phyloP scores from a whole-genome alignment of 139 green algal species.

The Asterochloris sp. region DNA sequence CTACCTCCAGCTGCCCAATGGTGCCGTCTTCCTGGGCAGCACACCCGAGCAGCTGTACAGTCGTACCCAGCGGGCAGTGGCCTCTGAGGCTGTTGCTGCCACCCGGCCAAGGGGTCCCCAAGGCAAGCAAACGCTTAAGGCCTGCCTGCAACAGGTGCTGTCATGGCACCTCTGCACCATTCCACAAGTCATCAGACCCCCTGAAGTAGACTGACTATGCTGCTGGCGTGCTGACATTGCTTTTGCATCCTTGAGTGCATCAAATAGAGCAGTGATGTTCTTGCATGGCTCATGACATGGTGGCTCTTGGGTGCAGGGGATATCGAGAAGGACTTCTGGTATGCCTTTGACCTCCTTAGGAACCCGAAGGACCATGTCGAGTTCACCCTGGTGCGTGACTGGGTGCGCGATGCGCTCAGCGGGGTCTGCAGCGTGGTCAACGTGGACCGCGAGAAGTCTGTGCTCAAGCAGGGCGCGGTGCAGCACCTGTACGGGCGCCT shows the following conservation, averaged over 20 bases:
- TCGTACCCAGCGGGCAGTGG: conserved; percentile 58
- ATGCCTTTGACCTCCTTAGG: conserved; percentile 80
- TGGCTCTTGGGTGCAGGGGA: conserved; percentile 41
- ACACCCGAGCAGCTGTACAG: conserved; percentile 93
- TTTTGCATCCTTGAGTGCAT: not conserved
- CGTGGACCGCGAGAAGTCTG: conserved; percentile 82
- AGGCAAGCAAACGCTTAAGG: conserved; percentile 23
- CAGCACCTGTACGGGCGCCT: conserved; percentile 96
- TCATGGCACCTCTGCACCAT: not conserved
- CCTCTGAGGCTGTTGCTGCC: conserved; percentile 90
- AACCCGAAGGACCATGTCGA: conserved; percentile 92
- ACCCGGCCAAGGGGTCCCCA: conserved; percentile 69
- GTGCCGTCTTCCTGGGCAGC: conserved; percentile 79
- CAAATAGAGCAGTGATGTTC: too few species aligned
- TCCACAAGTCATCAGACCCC: not conserved
- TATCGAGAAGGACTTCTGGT: conserved; percentile 81
- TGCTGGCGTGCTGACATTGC: not conserved
- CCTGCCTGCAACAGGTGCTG: not conserved
- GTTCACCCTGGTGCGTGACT: conserved; percentile 87
- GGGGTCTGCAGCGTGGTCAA: conserved; percentile 53
- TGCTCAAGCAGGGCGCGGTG: conserved; percentile 85
- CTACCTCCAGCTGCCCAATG: conserved; percentile 50
- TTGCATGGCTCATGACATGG: too few species aligned
- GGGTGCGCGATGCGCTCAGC: conserved; percentile 58
- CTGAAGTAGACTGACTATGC: not conserved